Base-by-base conservation (phyloP, 192 early-diverging fungal species). In the Coemansia erecta region DNA sequence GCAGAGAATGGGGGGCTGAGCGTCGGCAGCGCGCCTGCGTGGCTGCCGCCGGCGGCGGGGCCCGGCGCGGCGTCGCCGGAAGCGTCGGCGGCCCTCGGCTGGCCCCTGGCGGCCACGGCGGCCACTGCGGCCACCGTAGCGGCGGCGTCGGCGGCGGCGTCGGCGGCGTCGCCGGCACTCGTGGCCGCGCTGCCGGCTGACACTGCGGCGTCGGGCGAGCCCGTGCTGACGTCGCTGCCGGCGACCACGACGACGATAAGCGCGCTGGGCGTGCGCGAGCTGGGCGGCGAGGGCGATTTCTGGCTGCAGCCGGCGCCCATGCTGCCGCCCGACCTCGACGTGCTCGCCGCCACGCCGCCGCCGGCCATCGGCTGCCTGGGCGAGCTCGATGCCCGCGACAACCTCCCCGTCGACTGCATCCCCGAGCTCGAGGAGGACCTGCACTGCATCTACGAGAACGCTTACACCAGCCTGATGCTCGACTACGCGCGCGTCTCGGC, bases 371-470 rank as follows among this genome's bases (percentile, higher is more conserved):
- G 74, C 14, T 46, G 68, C 11, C 52, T 77, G 28, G 74, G 74
- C 53, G 74, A 77, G 53, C 35, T 37, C 8, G 63, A 73, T 9
- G 21, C 26, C 1, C 26, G 35, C n/a, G 64, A 66, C 18, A 63
- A 69, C 18, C 22, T 52, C 18, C 53, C 73, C 6, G 55, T 73
- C 14, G 79, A 81, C 18, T 66, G 57, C 37, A 86, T 90, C 56
- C 85, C 85, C 0, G 88, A 90, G 61, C 86, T 87, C 47, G 88
- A 90, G 14, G 77, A 81, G 18, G 82, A 85, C 58, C 80, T 88
- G 23, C 79, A 86, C 53, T 78, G 82, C 43, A 71, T 90, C 46
- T 90, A 86, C 51, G 83, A 85, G 51, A 84, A 85, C 53, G 73
- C 87, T 23, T 77, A 81, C 15, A 88, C 86, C 21, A 87, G 85